Evolutionary conservation across 176 grass and related monocot genomes (phyloP).

Genomic region (Triticum timopheevii): DNA sequence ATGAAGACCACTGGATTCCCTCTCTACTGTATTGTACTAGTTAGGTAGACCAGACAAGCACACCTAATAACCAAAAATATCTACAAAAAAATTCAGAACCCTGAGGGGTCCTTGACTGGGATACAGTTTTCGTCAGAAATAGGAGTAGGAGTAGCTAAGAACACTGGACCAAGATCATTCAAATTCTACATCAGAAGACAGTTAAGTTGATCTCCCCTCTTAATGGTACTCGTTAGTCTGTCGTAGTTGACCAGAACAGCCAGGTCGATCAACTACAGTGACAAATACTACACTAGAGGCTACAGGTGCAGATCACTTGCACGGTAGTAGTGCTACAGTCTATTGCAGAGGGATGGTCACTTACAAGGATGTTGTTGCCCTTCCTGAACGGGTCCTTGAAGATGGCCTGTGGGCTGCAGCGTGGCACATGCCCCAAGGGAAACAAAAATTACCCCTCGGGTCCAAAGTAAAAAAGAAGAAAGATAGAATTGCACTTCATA

Average conservation of each 20-base stretch:
- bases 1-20: not conserved
- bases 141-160: not conserved
- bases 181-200: not conserved
- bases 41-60: conserved; percentile 27
- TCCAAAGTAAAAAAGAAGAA: not conserved
- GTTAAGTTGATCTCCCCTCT: not conserved
- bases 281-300: not conserved
- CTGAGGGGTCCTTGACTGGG: not conserved
- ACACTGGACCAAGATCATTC: not conserved
- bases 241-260: not conserved
- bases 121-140: not conserved
- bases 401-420: conserved; percentile 91
- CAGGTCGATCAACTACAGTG: not conserved
- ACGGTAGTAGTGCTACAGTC: not conserved
- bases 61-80: not conserved
- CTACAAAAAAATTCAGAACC: not conserved
- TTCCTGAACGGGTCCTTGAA: conserved; percentile 98
- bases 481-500: not conserved
- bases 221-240: not conserved
- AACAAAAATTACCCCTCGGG: conserved; percentile 25
- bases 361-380: conserved; percentile 99
- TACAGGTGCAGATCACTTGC: not conserved
- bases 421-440: conserved; percentile 10
- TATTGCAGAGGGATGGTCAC: not conserved
- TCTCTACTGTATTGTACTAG: not conserved